phyloP scores from a whole-genome alignment of 805 yeast genomes.

The Yarrowia bubula region DNA sequence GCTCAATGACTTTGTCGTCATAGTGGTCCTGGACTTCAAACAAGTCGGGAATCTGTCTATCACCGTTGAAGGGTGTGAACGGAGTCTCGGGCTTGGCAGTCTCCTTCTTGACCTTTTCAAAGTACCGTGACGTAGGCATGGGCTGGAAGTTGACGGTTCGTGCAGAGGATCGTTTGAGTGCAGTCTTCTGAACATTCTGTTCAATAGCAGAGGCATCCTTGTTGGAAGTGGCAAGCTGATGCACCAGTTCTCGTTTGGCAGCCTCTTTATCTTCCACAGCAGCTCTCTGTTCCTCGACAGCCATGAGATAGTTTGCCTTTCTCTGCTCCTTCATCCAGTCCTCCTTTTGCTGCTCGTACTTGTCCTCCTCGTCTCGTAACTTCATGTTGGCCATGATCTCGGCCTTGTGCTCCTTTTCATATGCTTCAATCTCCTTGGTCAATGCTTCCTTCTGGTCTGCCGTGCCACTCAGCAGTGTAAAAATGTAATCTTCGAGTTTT shows the following conservation, averaged over 20 bases:
- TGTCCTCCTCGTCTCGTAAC: conserved; percentile 67
- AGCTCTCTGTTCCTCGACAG: conserved; percentile 49
- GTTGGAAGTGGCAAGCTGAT: conserved; percentile 48
- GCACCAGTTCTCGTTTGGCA: conserved; percentile 56
- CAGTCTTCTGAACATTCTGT: conserved; percentile 51
- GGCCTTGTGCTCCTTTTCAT: conserved; percentile 68
- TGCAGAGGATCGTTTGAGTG: conserved; percentile 61
- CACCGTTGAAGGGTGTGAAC: conserved; percentile 94
- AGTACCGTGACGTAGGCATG: conserved; percentile 23
- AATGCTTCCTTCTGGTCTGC: conserved; percentile 64
- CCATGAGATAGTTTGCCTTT: conserved; percentile 49
- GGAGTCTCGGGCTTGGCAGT: conserved; percentile 49
- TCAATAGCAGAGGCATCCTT: conserved; percentile 50
- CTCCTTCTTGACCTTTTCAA: conserved; percentile 49
- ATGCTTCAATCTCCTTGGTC: conserved; percentile 53
- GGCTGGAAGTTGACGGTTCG: conserved; percentile 45
- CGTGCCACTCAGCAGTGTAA: conserved; percentile 66
- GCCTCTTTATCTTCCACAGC: conserved; percentile 49
- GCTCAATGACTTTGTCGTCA: conserved; percentile 62
- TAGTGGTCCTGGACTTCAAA: conserved; percentile 52
- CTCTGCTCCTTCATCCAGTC: conserved; percentile 59
- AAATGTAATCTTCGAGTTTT: conserved; percentile 74
- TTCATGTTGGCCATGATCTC: conserved; percentile 74
- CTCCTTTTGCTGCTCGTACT: conserved; percentile 59
- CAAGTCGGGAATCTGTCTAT: conserved; percentile 56